Percentiles rank a stretch among this genome's conserved stretches.
Evolutionary conservation across 495 filamentous ascomycete species (phyloP).

Genomic region (Lepidopterella palustris): DNA sequence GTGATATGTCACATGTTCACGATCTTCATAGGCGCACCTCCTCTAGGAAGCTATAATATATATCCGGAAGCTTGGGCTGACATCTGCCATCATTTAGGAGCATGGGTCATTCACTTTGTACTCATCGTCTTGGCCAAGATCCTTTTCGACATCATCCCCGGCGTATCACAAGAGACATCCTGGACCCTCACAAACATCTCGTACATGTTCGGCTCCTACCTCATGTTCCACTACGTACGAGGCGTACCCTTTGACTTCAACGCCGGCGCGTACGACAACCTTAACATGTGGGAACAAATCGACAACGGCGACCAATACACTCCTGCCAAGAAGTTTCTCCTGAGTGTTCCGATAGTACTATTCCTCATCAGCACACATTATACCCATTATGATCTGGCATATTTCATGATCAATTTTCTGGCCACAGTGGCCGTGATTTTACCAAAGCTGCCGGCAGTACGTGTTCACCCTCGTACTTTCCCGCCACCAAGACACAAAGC

Average conservation of each 20-base stretch:
- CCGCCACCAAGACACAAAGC: not conserved
- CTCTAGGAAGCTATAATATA: not conserved
- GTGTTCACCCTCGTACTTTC: constrained; percentile 33
- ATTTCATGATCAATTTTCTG: constrained; percentile 94
- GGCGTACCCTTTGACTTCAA: constrained; percentile 99
- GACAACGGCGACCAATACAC: constrained; percentile 99
- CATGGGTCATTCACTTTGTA: constrained; percentile 95
- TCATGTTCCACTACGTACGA: constrained; percentile 99
- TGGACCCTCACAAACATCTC: constrained; percentile 98
- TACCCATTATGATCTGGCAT: constrained; percentile 92
- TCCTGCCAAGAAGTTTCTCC: constrained; percentile 93
- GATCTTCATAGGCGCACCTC: not conserved
- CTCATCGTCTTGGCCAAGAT: constrained; percentile 86
- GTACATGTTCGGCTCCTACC: constrained; percentile 97
- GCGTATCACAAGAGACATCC: constrained; percentile 91
- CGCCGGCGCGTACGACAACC: constrained; percentile 95
- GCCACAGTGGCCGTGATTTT: constrained; percentile 88
- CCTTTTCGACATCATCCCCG: constrained; percentile 89
- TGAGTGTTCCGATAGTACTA: constrained; percentile 86
- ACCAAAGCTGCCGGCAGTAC: constrained; percentile 88
- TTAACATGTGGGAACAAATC: constrained; percentile 99
- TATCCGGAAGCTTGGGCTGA: constrained; percentile 6
- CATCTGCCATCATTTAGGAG: constrained; percentile 49
- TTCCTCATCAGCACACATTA: constrained; percentile 98
- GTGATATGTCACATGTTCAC: constrained; percentile 21